phyloP scores from a whole-genome alignment of 257 asterid genomes.

The Oldenlandia corymbosa region DNA sequence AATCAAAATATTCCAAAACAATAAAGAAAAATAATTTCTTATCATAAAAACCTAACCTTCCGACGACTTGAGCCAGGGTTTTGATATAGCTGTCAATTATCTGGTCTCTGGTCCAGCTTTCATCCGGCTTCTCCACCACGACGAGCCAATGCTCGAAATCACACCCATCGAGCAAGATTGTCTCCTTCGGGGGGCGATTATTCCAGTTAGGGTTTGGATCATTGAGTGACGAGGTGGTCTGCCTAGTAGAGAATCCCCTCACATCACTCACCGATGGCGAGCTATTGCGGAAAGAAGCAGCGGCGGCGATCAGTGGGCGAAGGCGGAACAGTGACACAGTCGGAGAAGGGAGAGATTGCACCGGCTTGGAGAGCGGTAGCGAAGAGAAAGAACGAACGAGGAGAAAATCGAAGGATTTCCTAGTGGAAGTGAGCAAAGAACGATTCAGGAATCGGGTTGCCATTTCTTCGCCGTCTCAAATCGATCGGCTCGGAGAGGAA shows the following conservation, averaged over 20 bases:
- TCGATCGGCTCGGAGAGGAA: neutral
- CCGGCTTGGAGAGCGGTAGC: slow-evolving; percentile 28
- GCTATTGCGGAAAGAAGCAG: slow-evolving; percentile 28
- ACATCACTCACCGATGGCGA: slow-evolving; percentile 29
- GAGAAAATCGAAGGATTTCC: slow-evolving; percentile 22
- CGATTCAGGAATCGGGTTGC: slow-evolving; percentile 60
- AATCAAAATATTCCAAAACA: too few species aligned
- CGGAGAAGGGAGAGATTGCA: slow-evolving; percentile 30
- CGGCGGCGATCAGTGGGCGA: slow-evolving; percentile 53
- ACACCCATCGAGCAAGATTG: slow-evolving; percentile 88
- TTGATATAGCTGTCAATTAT: slow-evolving; percentile 69
- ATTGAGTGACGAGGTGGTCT: slow-evolving; percentile 57
- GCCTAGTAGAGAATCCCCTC: slow-evolving; percentile 58
- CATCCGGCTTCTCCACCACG: slow-evolving; percentile 86
- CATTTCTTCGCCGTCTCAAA: slow-evolving; percentile 30
- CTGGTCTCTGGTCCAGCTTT: slow-evolving; percentile 66
- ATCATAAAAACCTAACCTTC: slow-evolving; percentile 44
- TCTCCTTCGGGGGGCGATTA: slow-evolving; percentile 95
- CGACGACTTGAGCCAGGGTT: slow-evolving; percentile 63
- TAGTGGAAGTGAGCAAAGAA: slow-evolving; percentile 38
- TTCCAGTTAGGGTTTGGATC: slow-evolving; percentile 94
- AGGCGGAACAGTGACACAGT: slow-evolving; percentile 42
- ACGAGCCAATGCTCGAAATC: slow-evolving; percentile 99
- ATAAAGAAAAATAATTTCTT: too few species aligned
- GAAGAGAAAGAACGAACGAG: slow-evolving; percentile 37